Evolutionary conservation across 1,139 yeast genomes (phyloP).

Genomic region (Taphrina populina): DNA sequence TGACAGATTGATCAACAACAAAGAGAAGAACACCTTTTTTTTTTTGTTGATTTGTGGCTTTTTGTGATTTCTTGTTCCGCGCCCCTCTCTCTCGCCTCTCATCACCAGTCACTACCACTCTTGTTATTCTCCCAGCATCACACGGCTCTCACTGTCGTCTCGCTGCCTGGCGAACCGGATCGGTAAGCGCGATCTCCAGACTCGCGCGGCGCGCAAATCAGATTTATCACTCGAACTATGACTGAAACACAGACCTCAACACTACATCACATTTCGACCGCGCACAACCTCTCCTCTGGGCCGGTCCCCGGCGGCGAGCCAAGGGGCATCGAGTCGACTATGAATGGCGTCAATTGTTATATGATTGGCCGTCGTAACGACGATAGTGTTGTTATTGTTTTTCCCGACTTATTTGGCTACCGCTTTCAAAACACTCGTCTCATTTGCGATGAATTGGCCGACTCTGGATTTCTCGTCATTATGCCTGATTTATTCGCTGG

Average conservation of each 20-base stretch:
- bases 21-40: no score
- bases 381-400: conserved; percentile 32
- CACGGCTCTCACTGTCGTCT: no score
- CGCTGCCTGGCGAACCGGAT: no score
- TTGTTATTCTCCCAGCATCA: no score
- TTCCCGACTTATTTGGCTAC: conserved; percentile 38
- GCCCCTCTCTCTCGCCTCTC: no score
- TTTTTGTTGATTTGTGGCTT: no score
- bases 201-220: not conserved
- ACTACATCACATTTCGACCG: conserved; percentile 19
- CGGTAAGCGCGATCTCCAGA: no score
- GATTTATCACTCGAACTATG: conserved; percentile 1
- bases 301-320: conserved; percentile 36
- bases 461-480: conserved; percentile 34
- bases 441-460: conserved; percentile 37
- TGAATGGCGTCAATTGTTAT: conserved; percentile 34
- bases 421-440: conserved; percentile 36
- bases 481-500: conserved; percentile 37
- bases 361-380: conserved; percentile 34
- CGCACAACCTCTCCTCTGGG: conserved; percentile 34
- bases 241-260: conserved; percentile 22
- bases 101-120: no score
- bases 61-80: no score
- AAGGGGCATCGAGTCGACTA: conserved; percentile 33
- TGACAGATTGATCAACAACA: no score